These are phyloP conservation scores for Cystobasidium ongulense DNA, from an alignment of 768 basidiomycete species.

Conservation along the genomic window DNA sequence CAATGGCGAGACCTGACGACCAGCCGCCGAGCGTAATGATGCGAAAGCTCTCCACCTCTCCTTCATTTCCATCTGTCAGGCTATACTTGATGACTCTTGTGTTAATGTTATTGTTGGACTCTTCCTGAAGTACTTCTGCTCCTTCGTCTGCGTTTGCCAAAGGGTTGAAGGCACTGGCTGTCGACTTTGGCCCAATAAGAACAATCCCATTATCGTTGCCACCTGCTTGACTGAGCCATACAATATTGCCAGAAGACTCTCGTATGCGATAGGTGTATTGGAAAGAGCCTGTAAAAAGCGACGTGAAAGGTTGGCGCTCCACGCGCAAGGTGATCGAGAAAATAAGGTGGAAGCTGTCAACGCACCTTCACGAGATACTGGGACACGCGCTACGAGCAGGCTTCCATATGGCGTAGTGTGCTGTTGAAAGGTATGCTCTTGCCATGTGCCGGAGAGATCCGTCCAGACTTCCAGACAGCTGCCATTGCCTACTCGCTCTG, in stretches of 20 bases:
- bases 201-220: constrained; percentile 19
- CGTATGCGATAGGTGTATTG: constrained; percentile 9
- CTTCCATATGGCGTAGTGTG: not conserved
- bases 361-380: not conserved
- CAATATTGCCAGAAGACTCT: not conserved
- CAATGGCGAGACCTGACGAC: constrained; percentile 7
- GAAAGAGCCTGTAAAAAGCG: not conserved
- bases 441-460: constrained; percentile 1
- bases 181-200: not conserved
- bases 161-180: not conserved
- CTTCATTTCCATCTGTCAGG: not conserved
- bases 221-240: constrained; percentile 17
- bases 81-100: not conserved
- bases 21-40: not conserved
- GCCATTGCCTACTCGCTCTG: not conserved
- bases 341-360: not conserved
- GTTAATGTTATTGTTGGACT: not conserved
- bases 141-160: not conserved
- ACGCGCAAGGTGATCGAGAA: not conserved
- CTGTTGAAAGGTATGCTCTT: constrained; percentile 6
- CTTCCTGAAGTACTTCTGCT: not conserved
- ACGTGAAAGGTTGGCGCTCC: not conserved
- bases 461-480: constrained; percentile 7
- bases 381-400: not conserved
- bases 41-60: constrained; percentile 26